Percentiles rank a stretch among this genome's conserved stretches.
phyloP scores from a whole-genome alignment of 2,329 filamentous ascomycete species.

The Xylariaceae sp. region DNA sequence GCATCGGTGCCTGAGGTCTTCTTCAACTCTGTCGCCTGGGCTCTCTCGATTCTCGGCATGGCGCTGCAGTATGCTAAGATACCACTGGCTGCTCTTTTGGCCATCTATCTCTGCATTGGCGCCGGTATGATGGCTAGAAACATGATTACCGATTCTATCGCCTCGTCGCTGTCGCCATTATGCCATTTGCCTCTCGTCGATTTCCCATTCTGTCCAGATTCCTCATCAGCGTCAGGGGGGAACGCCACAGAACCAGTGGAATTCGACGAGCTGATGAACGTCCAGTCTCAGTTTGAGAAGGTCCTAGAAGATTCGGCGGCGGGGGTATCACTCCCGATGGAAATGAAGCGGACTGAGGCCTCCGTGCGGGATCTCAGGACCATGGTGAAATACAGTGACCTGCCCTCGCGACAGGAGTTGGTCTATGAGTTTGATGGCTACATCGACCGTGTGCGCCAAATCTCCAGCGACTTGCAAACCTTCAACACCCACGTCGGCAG shows the following conservation, averaged over 20 bases:
- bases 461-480: conserved; percentile 58
- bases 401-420: conserved; percentile 62
- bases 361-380: conserved; percentile 68
- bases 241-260: conserved; percentile 37
- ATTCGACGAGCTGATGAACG: conserved; percentile 67
- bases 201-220: conserved; percentile 54
- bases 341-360: conserved; percentile 71
- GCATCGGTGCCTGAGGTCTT: conserved; percentile 30
- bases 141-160: conserved; percentile 53
- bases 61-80: conserved; percentile 57
- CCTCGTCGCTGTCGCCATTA: conserved; percentile 57
- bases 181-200: conserved; percentile 60
- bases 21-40: conserved; percentile 38
- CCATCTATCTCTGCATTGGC: conserved; percentile 54
- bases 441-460: conserved; percentile 58
- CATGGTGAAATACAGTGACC: conserved; percentile 61
- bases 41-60: conserved; percentile 47
- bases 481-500: conserved; percentile 73
- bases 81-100: conserved; percentile 53
- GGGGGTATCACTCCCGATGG: conserved; percentile 60
- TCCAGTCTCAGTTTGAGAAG: conserved; percentile 70
- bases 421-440: conserved; percentile 71
- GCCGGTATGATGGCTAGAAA: conserved; percentile 52
- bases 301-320: conserved; percentile 61
- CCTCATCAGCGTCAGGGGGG: conserved; percentile 14